phyloP scores from a whole-genome alignment of 2,329 filamentous ascomycete genomes.

The Dryadomyces quercus-mongolicae region DNA sequence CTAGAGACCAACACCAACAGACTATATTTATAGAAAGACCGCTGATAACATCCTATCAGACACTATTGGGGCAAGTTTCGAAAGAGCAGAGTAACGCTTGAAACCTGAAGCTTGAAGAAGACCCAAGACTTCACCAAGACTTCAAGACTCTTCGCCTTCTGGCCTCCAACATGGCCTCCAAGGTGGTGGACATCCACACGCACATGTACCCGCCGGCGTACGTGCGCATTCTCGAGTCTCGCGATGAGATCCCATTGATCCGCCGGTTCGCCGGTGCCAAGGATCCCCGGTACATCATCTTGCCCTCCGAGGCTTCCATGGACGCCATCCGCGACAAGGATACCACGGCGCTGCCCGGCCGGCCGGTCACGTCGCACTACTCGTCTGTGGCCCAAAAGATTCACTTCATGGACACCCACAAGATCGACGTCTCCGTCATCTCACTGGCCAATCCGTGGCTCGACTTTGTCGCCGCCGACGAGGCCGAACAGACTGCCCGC shows the following conservation, averaged over 20 bases:
- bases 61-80: no score
- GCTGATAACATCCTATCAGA: no score
- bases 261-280: constrained; percentile 42
- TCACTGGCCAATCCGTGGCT: constrained; percentile 91
- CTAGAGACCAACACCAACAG: no score
- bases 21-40: no score
- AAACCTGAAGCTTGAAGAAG: neutral
- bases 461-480: constrained; percentile 57
- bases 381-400: constrained; percentile 70
- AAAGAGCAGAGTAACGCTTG: no score
- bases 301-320: constrained; percentile 26
- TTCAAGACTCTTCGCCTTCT: neutral
- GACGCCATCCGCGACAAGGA: constrained; percentile 26
- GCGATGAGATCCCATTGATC: constrained; percentile 56
- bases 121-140: neutral
- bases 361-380: constrained; percentile 75
- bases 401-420: constrained; percentile 76
- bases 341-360: constrained; percentile 46
- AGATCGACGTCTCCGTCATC: constrained; percentile 72
- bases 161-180: constrained; percentile 7
- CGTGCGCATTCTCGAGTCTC: constrained; percentile 45
- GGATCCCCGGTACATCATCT: constrained; percentile 54
- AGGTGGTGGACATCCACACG: constrained; percentile 55
- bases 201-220: constrained; percentile 59
- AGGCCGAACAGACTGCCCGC: constrained; percentile 51